Evolutionary conservation across 345 rosid genomes (phyloP).

Genomic region (thale cress (Arabidopsis thaliana)): TAIR10.1 NC_003076.8:23787501-23788000

Average conservation of each 20-base stretch:
- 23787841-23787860: not conserved
- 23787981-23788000: constrained; percentile 6
- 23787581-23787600: constrained; percentile 14
- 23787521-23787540: not conserved
- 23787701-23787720: constrained; percentile 2
- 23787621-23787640: not conserved
- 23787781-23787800: not conserved
- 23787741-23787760: no score
- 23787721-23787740: no score
- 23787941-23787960: not conserved
- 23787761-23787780: not conserved
- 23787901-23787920: constrained; percentile 14
- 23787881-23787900: not conserved
- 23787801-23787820: not conserved
- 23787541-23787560: constrained; percentile 1
- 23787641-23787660: no score
- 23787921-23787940: constrained; percentile 24
- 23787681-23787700: not conserved
- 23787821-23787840: not conserved
- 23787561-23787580: constrained; percentile 2
- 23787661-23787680: not conserved
- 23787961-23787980: not conserved
- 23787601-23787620: constrained; percentile 23
- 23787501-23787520: constrained; percentile 22
- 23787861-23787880: constrained; percentile 11